phyloP scores from a whole-genome alignment of 768 basidiomycete species.

The Lactarius hengduanensis region DNA sequence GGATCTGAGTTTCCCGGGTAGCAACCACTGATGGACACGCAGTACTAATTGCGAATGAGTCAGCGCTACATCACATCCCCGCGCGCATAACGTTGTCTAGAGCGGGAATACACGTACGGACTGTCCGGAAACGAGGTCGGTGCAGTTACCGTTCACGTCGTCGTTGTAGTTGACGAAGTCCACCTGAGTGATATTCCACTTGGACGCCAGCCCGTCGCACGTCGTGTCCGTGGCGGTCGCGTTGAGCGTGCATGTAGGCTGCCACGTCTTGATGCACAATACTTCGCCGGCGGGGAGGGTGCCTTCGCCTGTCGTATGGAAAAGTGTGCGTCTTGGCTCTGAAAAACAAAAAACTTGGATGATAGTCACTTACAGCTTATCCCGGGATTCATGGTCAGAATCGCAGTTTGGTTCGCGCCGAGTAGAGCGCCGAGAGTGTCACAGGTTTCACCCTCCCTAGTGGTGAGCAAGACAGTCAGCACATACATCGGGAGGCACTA shows the following conservation, averaged over 20 bases:
- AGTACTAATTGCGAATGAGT: slow-evolving; percentile 13
- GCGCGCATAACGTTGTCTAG: background rate
- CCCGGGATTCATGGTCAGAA: slow-evolving; percentile 15
- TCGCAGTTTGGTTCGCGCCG: background rate
- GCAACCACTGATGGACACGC: slow-evolving; percentile 11
- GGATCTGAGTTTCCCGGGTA: background rate
- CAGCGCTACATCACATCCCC: background rate
- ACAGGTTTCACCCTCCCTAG: slow-evolving; percentile 7
- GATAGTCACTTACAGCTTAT: background rate
- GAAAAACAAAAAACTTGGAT: background rate
- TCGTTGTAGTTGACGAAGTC: slow-evolving; percentile 17
- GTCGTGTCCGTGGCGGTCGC: slow-evolving; percentile 7
- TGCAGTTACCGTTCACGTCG: slow-evolving; percentile 11
- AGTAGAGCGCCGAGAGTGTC: background rate
- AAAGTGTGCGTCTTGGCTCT: background rate
- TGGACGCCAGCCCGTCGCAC: slow-evolving; percentile 1
- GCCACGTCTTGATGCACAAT: slow-evolving; percentile 1
- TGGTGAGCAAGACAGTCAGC: background rate
- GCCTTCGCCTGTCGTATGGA: background rate
- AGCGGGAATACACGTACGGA: slow-evolving; percentile 10
- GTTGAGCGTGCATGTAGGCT: slow-evolving; percentile 20
- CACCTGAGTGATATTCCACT: background rate
- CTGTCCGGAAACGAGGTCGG: slow-evolving; percentile 9
- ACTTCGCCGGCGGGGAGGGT: background rate
- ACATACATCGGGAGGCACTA: background rate